These are phyloP conservation scores for Neofusicoccum umdonicola DNA, from an alignment of 2,329 filamentous ascomycete genomes.

Conservation along the genomic window DNA sequence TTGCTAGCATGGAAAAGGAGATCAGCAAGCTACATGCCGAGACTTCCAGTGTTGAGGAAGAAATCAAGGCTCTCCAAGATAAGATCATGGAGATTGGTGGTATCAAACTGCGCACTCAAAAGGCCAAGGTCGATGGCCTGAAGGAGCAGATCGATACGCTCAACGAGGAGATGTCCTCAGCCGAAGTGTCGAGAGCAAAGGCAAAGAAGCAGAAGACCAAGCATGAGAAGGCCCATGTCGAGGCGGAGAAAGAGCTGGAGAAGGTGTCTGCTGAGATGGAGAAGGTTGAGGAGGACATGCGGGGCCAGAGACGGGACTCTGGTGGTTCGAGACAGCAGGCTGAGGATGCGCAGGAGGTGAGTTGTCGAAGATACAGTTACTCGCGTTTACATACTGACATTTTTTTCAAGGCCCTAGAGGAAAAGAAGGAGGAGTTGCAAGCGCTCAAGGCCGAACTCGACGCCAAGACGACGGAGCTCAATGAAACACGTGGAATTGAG, in stretches of 20 bases:
- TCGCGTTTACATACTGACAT: no score
- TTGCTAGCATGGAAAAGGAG: slow-evolving; percentile 71
- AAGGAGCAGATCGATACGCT: slow-evolving; percentile 82
- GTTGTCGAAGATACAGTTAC: no score
- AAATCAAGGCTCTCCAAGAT: slow-evolving; percentile 89
- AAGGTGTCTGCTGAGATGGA: slow-evolving; percentile 70
- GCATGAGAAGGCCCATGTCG: slow-evolving; percentile 76
- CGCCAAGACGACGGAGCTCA: slow-evolving; percentile 78
- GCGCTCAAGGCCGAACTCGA: slow-evolving; percentile 82
- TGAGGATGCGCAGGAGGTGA: slow-evolving; percentile 70
- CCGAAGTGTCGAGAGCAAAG: slow-evolving; percentile 86
- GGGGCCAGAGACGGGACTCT: slow-evolving; percentile 72
- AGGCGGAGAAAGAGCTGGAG: slow-evolving; percentile 76
- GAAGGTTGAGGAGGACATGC: slow-evolving; percentile 73
- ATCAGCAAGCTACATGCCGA: slow-evolving; percentile 77
- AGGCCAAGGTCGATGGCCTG: slow-evolving; percentile 82
- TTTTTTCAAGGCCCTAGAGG: slow-evolving; percentile 54
- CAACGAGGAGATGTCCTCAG: slow-evolving; percentile 77
- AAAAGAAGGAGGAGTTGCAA: slow-evolving; percentile 77
- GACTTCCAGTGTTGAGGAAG: slow-evolving; percentile 84
- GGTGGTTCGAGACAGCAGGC: slow-evolving; percentile 70
- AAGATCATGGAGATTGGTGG: slow-evolving; percentile 99
- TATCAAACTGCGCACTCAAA: slow-evolving; percentile 85
- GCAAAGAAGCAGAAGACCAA: slow-evolving; percentile 90
- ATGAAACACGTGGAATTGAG: slow-evolving; percentile 82